Conservation (phyloP, 129 eudicot genomes). For the Centella asiatica region DNA sequence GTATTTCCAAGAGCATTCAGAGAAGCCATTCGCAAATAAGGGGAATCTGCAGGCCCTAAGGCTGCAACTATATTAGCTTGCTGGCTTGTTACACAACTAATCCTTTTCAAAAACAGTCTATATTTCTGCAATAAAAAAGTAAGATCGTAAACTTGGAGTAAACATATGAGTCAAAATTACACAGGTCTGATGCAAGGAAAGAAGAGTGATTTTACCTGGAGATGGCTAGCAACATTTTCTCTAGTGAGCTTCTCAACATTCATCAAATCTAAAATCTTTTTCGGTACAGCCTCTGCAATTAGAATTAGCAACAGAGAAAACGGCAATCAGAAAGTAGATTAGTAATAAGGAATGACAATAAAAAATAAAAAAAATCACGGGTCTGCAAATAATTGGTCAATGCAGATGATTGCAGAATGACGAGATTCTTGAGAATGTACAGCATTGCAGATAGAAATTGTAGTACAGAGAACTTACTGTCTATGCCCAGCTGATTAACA, state of each 20-base stretch:
- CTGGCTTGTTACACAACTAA: conserved; percentile 16
- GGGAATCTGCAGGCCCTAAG: conserved; percentile 10
- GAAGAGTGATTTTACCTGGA: conserved; percentile 21
- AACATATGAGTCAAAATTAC: neutral
- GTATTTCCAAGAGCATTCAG: conserved; percentile 9
- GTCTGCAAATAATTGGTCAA: no score
- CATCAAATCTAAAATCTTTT: conserved; percentile 34
- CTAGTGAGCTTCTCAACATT: conserved; percentile 33
- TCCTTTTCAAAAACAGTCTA: conserved; percentile 18
- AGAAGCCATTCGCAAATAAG: conserved; percentile 16
- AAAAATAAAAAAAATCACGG: neutral
- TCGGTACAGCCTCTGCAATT: conserved; percentile 42
- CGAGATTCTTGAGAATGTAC: neutral
- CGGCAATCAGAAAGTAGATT: neutral
- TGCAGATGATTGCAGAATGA: neutral
- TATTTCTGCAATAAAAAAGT: conserved; percentile 13
- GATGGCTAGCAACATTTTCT: conserved; percentile 46
- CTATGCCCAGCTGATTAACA: conserved; percentile 51
- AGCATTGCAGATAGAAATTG: neutral
- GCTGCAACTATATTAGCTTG: conserved; percentile 20
- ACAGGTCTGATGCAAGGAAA: neutral
- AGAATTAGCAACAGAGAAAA: conserved; percentile 7
- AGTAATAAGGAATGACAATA: neutral
- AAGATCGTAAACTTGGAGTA: neutral
- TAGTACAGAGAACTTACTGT: conserved; percentile 30